These are phyloP conservation scores for Talaromyces sp. DNA, from an alignment of 2,329 filamentous ascomycete species.

Conservation along the genomic window DNA sequence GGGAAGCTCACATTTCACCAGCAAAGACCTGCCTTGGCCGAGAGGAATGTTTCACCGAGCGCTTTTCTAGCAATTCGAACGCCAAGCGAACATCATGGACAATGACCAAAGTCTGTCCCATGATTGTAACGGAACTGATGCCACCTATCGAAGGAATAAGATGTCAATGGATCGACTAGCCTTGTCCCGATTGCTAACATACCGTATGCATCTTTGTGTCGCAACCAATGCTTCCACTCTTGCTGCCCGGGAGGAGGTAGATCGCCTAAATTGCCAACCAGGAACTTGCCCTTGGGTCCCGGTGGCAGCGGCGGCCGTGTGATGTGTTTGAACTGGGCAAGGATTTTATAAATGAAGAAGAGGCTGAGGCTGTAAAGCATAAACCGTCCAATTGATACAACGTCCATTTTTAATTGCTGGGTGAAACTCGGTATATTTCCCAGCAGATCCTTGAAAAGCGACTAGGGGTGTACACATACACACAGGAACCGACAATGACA, in stretches of 20 bases:
- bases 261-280: constrained; percentile 52
- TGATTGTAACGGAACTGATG: constrained; percentile 37
- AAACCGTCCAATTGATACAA: neutral
- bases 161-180: neutral
- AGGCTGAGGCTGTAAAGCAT: constrained; percentile 8
- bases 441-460: neutral
- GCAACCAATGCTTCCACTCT: constrained; percentile 44
- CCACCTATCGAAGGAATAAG: constrained; percentile 24
- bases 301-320: constrained; percentile 36
- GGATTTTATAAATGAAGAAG: constrained; percentile 11
- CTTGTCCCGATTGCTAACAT: neutral
- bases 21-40: constrained; percentile 32
- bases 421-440: neutral
- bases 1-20: constrained; percentile 35
- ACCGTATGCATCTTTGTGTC: constrained; percentile 44
- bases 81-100: constrained; percentile 33
- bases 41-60: constrained; percentile 30
- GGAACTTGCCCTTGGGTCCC: constrained; percentile 47
- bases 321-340: constrained; percentile 12
- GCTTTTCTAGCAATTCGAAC: constrained; percentile 35
- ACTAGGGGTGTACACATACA: neutral
- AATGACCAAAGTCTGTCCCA: constrained; percentile 38
- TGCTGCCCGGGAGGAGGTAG: constrained; percentile 40
- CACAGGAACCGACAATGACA: neutral
- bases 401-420: constrained; percentile 6